These are phyloP conservation scores for Lactuca saligna DNA, from an alignment of 129 eudicot genomes.

Conservation along the genomic window DNA sequence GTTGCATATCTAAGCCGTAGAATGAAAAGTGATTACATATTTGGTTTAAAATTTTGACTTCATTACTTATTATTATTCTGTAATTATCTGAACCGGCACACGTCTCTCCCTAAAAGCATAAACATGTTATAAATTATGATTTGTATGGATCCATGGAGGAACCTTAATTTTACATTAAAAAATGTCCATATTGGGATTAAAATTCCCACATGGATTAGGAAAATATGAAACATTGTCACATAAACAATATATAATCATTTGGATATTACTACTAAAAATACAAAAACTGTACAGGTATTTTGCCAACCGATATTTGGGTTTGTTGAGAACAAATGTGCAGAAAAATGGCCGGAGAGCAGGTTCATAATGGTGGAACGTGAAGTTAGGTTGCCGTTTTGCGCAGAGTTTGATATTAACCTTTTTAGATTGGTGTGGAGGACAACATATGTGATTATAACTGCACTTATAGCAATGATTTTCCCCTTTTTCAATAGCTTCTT, in stretches of 20 bases:
- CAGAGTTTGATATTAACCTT: constrained; percentile 47
- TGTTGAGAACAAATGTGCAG: constrained; percentile 49
- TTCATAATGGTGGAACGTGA: constrained; percentile 52
- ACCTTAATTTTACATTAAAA: too few species aligned
- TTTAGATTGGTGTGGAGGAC: constrained; percentile 91
- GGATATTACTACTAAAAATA: neutral
- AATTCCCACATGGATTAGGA: too few species aligned
- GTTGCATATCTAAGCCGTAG: neutral
- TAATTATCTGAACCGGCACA: too few species aligned
- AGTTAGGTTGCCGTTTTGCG: constrained; percentile 44
- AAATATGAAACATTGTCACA: too few species aligned
- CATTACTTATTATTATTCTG: neutral
- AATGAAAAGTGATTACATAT: neutral
- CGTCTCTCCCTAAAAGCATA: too few species aligned
- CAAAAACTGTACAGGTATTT: constrained; percentile 40
- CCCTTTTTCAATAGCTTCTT: constrained; percentile 89
- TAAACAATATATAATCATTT: too few species aligned
- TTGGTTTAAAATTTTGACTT: neutral
- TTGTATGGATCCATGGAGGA: too few species aligned
- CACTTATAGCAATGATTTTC: constrained; percentile 73
- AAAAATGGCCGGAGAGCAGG: constrained; percentile 68
- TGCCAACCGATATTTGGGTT: constrained; percentile 76
- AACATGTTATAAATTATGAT: too few species aligned
- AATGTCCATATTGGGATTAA: too few species aligned
- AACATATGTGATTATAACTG: constrained; percentile 55